Base-by-base conservation (phyloP, 1,284 basidiomycete species). In the Cryptococcus depauperatus region DNA sequence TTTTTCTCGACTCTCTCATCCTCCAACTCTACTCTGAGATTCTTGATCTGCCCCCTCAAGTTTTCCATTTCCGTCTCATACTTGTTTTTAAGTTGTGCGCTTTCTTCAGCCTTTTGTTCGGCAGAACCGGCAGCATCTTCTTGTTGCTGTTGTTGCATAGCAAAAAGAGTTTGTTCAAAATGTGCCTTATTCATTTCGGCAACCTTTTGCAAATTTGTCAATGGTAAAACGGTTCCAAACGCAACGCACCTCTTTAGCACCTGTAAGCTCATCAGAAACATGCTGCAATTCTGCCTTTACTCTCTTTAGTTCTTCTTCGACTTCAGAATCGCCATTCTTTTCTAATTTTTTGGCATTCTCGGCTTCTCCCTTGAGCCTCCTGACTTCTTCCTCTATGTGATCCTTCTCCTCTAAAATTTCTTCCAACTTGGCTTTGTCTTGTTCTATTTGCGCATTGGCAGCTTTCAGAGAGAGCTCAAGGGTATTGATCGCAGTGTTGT, bases 111-210 rank as follows among this genome's bases (percentile, higher is more conserved):
- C 18, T 40, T 34, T 14, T 33, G 27, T 21, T 54, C 48, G 4
- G 48, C 46, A 4, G 37, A 4, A 23, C 34, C 26, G 9, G 25
- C 21, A 18, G 37, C 40, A 19, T 54, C 49, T 3, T 34, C 23
- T 2, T 35, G 21, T n/a, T 49, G 47, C 16, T 47, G 42, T 16
- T 53, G 46, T 33, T 59, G 51, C n/a, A 52, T 44, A 33, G 50
- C 47, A 10, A 47, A 41, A 5, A 65, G 44, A 6, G 57, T 48
- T 21, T 52, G 45, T 34, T 60, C 47, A 35, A 66, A 68, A 43
- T 61, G 56, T 10, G 49, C 44, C 43, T 62, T 61, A 57, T 68
- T 66, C 62, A 66, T 65, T 44, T 61, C 62, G 22, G 64, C 51
- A 43, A 61, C 55, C 65, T 68, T 47, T 13, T 19, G 14, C 14